Base-by-base conservation (phyloP, 371 early-diverging fungal genomes). In the Gilbertella persicaria region DNA sequence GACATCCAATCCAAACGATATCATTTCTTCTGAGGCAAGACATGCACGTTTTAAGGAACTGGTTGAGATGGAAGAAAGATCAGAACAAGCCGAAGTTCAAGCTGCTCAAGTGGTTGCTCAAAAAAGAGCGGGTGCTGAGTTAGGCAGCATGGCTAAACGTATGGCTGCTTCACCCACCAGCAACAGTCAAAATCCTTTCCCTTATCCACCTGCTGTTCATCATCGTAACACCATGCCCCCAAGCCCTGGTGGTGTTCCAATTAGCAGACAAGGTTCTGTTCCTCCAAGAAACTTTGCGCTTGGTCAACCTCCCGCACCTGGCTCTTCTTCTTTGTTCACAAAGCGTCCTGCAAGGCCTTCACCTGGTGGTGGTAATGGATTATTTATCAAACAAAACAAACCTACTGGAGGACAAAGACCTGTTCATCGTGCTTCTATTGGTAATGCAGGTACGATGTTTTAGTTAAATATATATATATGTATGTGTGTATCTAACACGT, bases 81-180 rank as follows among this genome's bases (percentile, higher is more conserved):
- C 36, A 1, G 58, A 58, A 28, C 44, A 54, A 20, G 58, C 46
- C 2, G 63, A 48, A 20, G 49, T 47, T 16, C 47, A 52, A 28
- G 19, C 19, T 19, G 58, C 61, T 12, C 42, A 45, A 39, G 45
- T 23, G 0, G 48, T 36, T 3, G 48, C 61, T 4, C 55, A 62
- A 39, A 62, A 62, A 29, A 42, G 63, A 49, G 45, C 61, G 5
- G 45, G 55, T 36, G 45, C 43, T 36, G 63, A 62, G 20, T 36
- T 55, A 10, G 26, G 36, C 8, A 46, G 45, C 4, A 53, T 46
- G 12, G 33, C 29, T 10, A 61, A 55, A 26, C 62, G 57, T 25
- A 35, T 55, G 0, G 54, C n/a, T n/a, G n/a, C 44, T 23, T 50
- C 55, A 12, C 62, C 57, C 10, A 46, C 62, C 0, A 29, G 8